These are phyloP conservation scores for Stereum hirsutum DNA, from an alignment of 1,284 basidiomycete genomes.

Conservation along the genomic window DNA sequence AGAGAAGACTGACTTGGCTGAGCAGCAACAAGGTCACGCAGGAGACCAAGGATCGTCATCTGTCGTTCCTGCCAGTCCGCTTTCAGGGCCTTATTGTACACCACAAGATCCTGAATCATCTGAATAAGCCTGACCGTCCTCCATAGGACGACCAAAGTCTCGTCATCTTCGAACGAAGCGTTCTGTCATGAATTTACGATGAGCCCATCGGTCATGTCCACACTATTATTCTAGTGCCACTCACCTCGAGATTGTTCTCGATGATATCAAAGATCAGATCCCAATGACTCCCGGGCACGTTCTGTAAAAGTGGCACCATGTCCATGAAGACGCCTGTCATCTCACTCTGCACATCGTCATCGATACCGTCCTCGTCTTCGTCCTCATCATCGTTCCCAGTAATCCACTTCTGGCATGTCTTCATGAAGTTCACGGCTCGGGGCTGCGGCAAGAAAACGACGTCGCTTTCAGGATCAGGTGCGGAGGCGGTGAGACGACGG, in stretches of 20 bases:
- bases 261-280: constrained; percentile 87
- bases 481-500: constrained; percentile 64
- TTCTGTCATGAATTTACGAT: constrained; percentile 29
- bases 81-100: constrained; percentile 67
- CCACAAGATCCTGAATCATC: constrained; percentile 60
- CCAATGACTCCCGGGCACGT: constrained; percentile 84
- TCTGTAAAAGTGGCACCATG: constrained; percentile 85
- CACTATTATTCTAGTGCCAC: constrained; percentile 11
- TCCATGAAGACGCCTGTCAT: constrained; percentile 72
- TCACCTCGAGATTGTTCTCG: constrained; percentile 82
- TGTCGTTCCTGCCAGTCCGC: constrained; percentile 62
- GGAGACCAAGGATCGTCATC: constrained; percentile 38
- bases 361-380: too few species aligned
- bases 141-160: constrained; percentile 54
- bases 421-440: constrained; percentile 85
- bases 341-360: constrained; percentile 70
- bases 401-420: constrained; percentile 82
- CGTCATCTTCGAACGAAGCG: constrained; percentile 49
- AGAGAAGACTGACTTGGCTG: constrained; percentile 34
- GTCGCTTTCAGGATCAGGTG: constrained; percentile 74
- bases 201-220: constrained; percentile 1
- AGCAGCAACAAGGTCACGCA: constrained; percentile 50
- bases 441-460: constrained; percentile 83
- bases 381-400: constrained; percentile 65
- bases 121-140: constrained; percentile 65